These are phyloP conservation scores for Fusarium sarcochroum DNA, from an alignment of 2,329 filamentous ascomycete species.

Conservation along the genomic window DNA sequence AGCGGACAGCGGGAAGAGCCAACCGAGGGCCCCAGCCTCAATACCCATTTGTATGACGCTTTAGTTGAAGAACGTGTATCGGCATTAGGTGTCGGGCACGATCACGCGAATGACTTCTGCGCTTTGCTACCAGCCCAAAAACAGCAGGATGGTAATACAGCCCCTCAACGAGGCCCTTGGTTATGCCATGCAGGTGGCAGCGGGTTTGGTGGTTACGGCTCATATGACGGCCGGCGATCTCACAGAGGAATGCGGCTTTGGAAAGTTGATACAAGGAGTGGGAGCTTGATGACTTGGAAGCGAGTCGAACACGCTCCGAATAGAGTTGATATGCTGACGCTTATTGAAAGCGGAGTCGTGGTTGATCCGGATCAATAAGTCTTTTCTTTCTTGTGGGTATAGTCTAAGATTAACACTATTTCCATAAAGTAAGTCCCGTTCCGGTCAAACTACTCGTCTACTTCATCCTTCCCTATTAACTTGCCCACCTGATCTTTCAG, in stretches of 20 bases:
- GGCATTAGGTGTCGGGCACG: not conserved
- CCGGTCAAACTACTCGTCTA: too few species aligned
- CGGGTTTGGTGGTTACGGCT: not conserved
- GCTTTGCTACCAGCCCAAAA: not conserved
- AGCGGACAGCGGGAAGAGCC: not conserved
- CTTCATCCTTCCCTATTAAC: too few species aligned
- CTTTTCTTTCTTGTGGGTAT: too few species aligned
- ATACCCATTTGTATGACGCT: not conserved
- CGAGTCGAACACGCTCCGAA: conserved; percentile 50
- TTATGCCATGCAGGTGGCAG: not conserved
- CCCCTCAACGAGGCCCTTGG: not conserved
- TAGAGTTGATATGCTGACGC: conserved; percentile 52
- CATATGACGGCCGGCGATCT: not conserved
- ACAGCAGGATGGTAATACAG: not conserved
- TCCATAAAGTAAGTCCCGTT: too few species aligned
- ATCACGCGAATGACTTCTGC: not conserved
- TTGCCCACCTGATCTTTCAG: too few species aligned
- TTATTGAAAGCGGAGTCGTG: conserved; percentile 46
- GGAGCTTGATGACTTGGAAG: conserved; percentile 50
- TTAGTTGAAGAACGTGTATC: not conserved
- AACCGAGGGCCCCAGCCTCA: not conserved
- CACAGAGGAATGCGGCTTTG: not conserved
- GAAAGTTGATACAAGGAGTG: conserved; percentile 1
- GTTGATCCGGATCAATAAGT: not conserved
- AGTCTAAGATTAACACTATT: too few species aligned